A percentile compares a stretch with the other conserved stretches of the same genome.
phyloP scores from a whole-genome alignment of 352 stramenopile genomes.

The Phytopythium ostracodes region DNA sequence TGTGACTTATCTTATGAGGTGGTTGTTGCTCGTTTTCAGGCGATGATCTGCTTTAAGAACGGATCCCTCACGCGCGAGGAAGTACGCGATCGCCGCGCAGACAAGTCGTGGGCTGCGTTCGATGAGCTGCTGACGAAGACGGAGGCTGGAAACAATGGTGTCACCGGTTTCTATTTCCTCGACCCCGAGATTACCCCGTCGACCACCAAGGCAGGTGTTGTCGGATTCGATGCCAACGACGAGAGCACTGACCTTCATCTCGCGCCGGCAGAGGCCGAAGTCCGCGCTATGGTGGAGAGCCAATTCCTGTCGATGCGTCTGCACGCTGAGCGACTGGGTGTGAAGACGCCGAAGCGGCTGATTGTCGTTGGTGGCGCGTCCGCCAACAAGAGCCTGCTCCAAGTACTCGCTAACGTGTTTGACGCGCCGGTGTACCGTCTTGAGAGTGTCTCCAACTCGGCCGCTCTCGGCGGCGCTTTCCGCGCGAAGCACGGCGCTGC shows the following conservation, averaged over 20 bases:
- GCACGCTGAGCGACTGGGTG: constrained; percentile 50
- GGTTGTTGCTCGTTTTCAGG: constrained; percentile 16
- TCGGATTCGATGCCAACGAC: constrained; percentile 36
- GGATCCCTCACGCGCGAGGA: constrained; percentile 67
- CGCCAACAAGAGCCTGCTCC: constrained; percentile 47
- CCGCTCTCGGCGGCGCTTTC: constrained; percentile 47
- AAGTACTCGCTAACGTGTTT: constrained; percentile 62
- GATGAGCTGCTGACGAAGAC: constrained; percentile 39
- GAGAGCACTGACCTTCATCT: constrained; percentile 13
- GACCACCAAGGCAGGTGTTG: constrained; percentile 34
- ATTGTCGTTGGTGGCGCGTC: constrained; percentile 62
- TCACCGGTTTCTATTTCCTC: constrained; percentile 54
- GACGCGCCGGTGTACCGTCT: constrained; percentile 47
- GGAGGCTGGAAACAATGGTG: constrained; percentile 37
- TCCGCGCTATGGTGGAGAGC: constrained; percentile 62
- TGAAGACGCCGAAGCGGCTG: constrained; percentile 41
- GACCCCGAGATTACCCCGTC: constrained; percentile 68
- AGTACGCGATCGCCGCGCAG: constrained; percentile 36
- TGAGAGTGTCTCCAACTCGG: constrained; percentile 36
- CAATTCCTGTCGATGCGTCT: constrained; percentile 59
- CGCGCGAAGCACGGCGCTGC: constrained; percentile 39
- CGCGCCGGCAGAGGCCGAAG: constrained; percentile 22
- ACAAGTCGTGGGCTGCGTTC: constrained; percentile 50
- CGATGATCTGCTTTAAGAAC: constrained; percentile 89
- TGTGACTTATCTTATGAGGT: neutral